Evolutionary conservation across 2,329 filamentous ascomycete species (phyloP), one percentile per base, ranked within the genome.

Genomic region (Aspergillus sclerotialis): DNA sequence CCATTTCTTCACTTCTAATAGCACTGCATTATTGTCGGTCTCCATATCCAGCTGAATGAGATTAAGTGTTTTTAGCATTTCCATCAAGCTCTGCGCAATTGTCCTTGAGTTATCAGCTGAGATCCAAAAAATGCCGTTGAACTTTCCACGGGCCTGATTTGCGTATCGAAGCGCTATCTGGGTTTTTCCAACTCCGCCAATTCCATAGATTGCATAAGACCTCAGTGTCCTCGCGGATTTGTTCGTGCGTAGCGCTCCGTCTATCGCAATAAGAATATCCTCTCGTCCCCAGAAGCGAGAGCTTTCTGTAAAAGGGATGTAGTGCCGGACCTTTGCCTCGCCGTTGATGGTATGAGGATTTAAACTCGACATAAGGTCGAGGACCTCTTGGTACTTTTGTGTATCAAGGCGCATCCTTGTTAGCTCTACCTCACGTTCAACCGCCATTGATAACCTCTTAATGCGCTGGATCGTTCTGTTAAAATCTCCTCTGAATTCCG

Each of bases 81-180:
- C 33, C 7, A 26, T 16, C 10, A 35, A 35, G 12, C 33, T 35
- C 14, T 30, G 33, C 8, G 25, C 33, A 16, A 35, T 35, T 4
- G 33, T 35, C 3, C 30, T 16, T 8, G 13, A 11, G 17, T 35
- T 35, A 8, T 35, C 33, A 3, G 33, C 27, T 7, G 33, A 30
- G 13, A 35, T 17, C 33, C 33, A 35, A 11, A 35, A 35, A 30
- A 35, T 29, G 4, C 15, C 27, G 14, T 35, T 27, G 25, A 11
- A 35, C 13, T 35, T 30, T 4, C 23, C n/a, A 14, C 33, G 33
- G 7, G 15, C 30, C 11, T 17, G 10, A 17, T 35, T 35, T 17
- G 27, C 33, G 16, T 35, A 35, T 35, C 21, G 11, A 13, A 35
- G 27, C 14, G 33, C 33, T 2, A 35, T 30, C 17, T 35, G 33